These are phyloP conservation scores for Aspergillus thermomutatus DNA, from an alignment of 2,329 filamentous ascomycete species.

Conservation along the genomic window DNA sequence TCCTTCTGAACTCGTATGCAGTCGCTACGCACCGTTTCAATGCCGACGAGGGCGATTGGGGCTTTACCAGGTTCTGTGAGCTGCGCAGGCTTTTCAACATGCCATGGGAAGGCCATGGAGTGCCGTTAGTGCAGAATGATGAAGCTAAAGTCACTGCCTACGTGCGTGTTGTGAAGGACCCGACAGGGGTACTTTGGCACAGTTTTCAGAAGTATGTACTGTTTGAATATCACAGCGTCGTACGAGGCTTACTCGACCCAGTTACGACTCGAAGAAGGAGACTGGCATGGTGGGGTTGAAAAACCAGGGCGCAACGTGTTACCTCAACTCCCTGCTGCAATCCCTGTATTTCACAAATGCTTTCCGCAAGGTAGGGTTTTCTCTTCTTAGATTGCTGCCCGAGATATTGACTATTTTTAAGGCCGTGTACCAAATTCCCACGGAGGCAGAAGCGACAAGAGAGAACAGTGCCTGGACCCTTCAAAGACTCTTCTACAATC, in stretches of 20 bases:
- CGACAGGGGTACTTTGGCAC: conserved; percentile 49
- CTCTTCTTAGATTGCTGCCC: not conserved
- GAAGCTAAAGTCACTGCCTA: conserved; percentile 47
- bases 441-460: conserved; percentile 74
- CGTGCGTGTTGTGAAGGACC: conserved; percentile 48
- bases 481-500: conserved; percentile 88
- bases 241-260: conserved; percentile 46
- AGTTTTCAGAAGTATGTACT: conserved; percentile 42
- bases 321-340: conserved; percentile 79
- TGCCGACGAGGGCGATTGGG: conserved; percentile 95
- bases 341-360: conserved; percentile 85
- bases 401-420: conserved; percentile 32
- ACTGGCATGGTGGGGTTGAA: conserved; percentile 95
- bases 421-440: conserved; percentile 97
- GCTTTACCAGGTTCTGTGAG: conserved; percentile 95
- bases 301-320: conserved; percentile 93
- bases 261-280: conserved; percentile 98
- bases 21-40: conserved; percentile 93
- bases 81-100: conserved; percentile 78
- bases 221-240: not conserved
- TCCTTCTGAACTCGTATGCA: conserved; percentile 19
- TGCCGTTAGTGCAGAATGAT: conserved; percentile 52
- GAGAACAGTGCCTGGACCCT: conserved; percentile 90
- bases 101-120: conserved; percentile 65
- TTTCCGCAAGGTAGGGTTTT: conserved; percentile 72